Base-by-base conservation (phyloP, 805 yeast genomes). In the Saturnispora galanensis region DNA sequence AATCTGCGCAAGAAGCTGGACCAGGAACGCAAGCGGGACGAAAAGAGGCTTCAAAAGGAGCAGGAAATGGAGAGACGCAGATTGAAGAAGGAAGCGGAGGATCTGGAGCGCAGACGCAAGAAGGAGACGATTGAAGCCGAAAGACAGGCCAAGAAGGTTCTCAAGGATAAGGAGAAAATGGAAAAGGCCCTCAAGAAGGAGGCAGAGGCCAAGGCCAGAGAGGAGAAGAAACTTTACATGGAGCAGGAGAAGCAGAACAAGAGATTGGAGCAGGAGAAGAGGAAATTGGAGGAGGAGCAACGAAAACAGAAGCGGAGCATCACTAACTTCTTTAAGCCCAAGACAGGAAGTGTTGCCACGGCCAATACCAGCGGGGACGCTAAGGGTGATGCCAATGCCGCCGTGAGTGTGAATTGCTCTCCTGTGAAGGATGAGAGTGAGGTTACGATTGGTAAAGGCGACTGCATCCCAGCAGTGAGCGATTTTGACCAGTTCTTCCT, bases 271-370 rank as follows among this genome's bases (percentile, higher is more conserved):
- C 48, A 48, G 41, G 49, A 52, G 45, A 53, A 57, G 41, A 55
- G 53, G 45, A 57, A 51, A 31, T 46, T 50, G 36, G 47, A 54
- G 33, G 56, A 60, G 39, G 55, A 54, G 41, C 54, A 54, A 37
- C 54, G 52, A 40, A 38, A 48, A 12, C 44, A 56, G 31, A 60
- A 59, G 37, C 56, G 59, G 38, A 56, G 63, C 16, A 63, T 64
- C 35, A 57, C 56, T 4, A 61, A 63, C 32, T 64, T 64, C 49
- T 53, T 66, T 57, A 53, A 66, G 50, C 48, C 59, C 2, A 48
- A 53, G 44, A 21, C 18, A 12, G 42, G 30, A 6, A 17, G 35
- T 30, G 31, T 10, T 28, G 31, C 26, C 16, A 6, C 18, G 10
- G 12, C 39, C 12, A 17, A 29, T 12, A 7, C n/a, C 13, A 11